Conservation (phyloP, 2,329 filamentous ascomycete genomes). For the Ramularia collo-cygni region DNA sequence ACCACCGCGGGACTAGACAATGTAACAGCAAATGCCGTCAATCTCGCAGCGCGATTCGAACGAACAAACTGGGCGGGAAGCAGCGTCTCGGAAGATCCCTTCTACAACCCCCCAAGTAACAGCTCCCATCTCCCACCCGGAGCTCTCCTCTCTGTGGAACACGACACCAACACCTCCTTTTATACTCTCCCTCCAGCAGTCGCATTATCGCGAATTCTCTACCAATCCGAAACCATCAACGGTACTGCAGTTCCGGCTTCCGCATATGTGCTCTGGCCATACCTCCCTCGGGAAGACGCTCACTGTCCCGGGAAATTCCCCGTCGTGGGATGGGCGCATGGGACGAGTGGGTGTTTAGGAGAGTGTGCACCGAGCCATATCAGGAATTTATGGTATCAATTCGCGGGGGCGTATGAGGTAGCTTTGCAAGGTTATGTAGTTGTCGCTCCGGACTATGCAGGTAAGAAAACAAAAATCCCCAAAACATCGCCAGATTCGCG, state of each 20-base stretch:
- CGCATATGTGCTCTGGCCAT: slow-evolving; percentile 48
- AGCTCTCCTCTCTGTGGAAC: slow-evolving; percentile 36
- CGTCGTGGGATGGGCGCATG: slow-evolving; percentile 20
- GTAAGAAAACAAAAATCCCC: too few relatives aligned
- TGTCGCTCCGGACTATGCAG: slow-evolving; percentile 23
- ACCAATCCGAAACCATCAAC: slow-evolving; percentile 41
- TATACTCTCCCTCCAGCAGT: slow-evolving; percentile 39
- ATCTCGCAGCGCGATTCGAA: slow-evolving; percentile 25
- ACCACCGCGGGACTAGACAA: slow-evolving; percentile 13
- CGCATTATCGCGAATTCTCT: slow-evolving; percentile 45
- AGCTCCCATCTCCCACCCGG: slow-evolving; percentile 24
- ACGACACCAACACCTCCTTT: slow-evolving; percentile 31
- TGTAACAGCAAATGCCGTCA: slow-evolving; percentile 15
- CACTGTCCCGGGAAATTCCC: slow-evolving; percentile 10
- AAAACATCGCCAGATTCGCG: too few relatives aligned
- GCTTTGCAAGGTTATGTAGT: slow-evolving; percentile 28
- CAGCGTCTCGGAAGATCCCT: slow-evolving; percentile 30
- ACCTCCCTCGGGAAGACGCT: slow-evolving; percentile 20
- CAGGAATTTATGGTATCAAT: slow-evolving; percentile 24
- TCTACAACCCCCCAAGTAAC: slow-evolving; percentile 32
- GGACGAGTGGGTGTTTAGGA: slow-evolving; percentile 18
- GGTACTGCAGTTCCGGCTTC: slow-evolving; percentile 43
- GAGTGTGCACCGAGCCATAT: slow-evolving; percentile 25
- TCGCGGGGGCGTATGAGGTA: slow-evolving; percentile 24
- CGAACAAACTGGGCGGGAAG: slow-evolving; percentile 23